Percentiles rank a stretch among this genome's conserved stretches.
Evolutionary conservation across 106 monocot genomes (phyloP).

Genomic region (Apostasia ramifera): DNA sequence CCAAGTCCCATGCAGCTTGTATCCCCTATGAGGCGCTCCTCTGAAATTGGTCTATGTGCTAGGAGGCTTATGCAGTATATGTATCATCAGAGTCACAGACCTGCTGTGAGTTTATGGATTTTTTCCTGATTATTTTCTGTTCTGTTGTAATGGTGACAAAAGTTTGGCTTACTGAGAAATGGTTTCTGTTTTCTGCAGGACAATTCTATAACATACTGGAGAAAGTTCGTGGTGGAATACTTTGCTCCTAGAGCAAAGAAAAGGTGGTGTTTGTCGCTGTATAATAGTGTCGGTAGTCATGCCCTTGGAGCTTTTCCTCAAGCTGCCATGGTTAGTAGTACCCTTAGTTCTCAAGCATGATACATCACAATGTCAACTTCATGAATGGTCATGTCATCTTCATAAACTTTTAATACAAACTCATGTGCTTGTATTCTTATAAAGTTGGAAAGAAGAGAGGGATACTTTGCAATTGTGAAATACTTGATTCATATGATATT

Average conservation of each 20-base stretch:
- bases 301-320: conserved; percentile 71
- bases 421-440: too few relatives aligned
- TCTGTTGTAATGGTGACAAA: background rate
- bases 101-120: conserved; percentile 44
- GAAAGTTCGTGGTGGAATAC: conserved; percentile 79
- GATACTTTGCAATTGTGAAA: too few relatives aligned
- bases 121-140: background rate
- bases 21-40: conserved; percentile 28
- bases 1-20: conserved; percentile 38
- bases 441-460: too few relatives aligned
- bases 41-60: conserved; percentile 69
- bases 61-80: conserved; percentile 88
- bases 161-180: background rate
- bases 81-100: conserved; percentile 78
- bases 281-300: conserved; percentile 63
- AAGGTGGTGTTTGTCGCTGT: conserved; percentile 81
- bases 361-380: too few relatives aligned
- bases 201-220: conserved; percentile 87
- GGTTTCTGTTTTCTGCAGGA: conserved; percentile 37
- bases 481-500: too few relatives aligned
- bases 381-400: too few relatives aligned
- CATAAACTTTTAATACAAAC: too few relatives aligned
- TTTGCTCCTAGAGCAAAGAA: conserved; percentile 83
- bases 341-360: too few relatives aligned
- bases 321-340: conserved; percentile 59